phyloP scores from a whole-genome alignment of 371 early-diverging fungal genomes.

The Lichtheimia corymbifera region DNA sequence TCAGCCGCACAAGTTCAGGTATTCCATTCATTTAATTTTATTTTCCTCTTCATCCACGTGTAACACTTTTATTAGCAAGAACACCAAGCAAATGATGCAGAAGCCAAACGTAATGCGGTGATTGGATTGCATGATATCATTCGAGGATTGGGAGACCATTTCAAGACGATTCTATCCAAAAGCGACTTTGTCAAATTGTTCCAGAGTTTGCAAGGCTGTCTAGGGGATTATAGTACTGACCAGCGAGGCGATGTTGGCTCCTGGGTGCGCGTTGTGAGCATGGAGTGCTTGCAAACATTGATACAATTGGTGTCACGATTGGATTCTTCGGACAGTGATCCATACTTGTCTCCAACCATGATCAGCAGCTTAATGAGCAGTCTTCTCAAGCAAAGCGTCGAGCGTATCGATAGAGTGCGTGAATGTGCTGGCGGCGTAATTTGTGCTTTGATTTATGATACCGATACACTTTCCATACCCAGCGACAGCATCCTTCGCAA shows the following conservation, averaged over 20 bases:
- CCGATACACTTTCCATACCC: slow-evolving; percentile 17
- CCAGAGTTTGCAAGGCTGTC: slow-evolving; percentile 50
- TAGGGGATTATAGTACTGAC: slow-evolving; percentile 87
- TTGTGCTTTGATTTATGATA: slow-evolving; percentile 33
- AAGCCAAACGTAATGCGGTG: slow-evolving; percentile 70
- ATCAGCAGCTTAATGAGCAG: slow-evolving; percentile 39
- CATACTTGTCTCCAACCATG: slow-evolving; percentile 26
- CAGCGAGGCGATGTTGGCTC: slow-evolving; percentile 96
- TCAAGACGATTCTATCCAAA: slow-evolving; percentile 43
- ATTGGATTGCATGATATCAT: slow-evolving; percentile 52
- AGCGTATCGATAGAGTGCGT: slow-evolving; percentile 82
- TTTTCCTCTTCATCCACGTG: not conserved
- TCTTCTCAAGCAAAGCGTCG: slow-evolving; percentile 73
- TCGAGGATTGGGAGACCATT: slow-evolving; percentile 27
- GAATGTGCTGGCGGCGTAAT: slow-evolving; percentile 65
- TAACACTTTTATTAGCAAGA: slow-evolving; percentile 28
- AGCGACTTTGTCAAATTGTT: slow-evolving; percentile 47
- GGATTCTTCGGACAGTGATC: slow-evolving; percentile 23
- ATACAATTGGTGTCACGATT: slow-evolving; percentile 43
- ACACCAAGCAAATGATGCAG: slow-evolving; percentile 59
- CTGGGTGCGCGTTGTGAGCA: slow-evolving; percentile 82
- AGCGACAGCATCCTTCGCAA: slow-evolving; percentile 25
- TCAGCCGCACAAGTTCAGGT: slow-evolving; percentile 34
- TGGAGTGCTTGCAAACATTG: slow-evolving; percentile 58
- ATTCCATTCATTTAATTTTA: not conserved